Base-by-base conservation (phyloP, 768 basidiomycete genomes). In the Boletales sp. region DNA sequence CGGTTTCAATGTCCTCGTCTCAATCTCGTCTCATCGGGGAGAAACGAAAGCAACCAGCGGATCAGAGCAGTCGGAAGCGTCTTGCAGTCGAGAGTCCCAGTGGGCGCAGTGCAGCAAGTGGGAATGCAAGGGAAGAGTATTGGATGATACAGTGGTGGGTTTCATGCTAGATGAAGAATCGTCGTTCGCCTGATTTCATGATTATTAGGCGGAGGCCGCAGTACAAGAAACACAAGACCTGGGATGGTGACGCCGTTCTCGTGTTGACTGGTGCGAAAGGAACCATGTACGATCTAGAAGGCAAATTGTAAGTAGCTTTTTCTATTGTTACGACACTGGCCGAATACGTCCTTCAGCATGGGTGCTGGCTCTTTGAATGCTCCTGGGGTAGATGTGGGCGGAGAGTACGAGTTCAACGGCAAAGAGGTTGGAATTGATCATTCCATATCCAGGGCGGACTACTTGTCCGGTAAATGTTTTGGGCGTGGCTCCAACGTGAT, bases 151-250 rank as follows among this genome's bases (percentile, higher is more conserved):
- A 88, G 68, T 90, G 89, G 87, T 85, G 64, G 37, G 65, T 55
- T 55, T 17, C 17, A 30, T 8, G 21, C 24, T 31, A 6, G 4
- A 30, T 39, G 18, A 14, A 38, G 7, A 1, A 32, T 19, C 9
- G 15, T 8, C 38, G 24, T 41, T 18, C 43, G 17, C 29, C 40
- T 57, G 30, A 42, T 45, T 10, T 19, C 32, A 27, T 41, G 37
- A 19, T 36, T 19, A 37, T 27, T 32, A 87, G 86, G 87, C 71
- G 87, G 51, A 77, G 71, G 40, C 83, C 76, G 39, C 87, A 90
- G 65, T 72, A 74, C 35, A 88, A 81, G 71, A 94, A 94, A 68
- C 84, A 93, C 60, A 91, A 92, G 65, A 91, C 87, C 0, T 94
- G 92, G 92, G 90, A 94, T 45, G 90, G 87, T 34, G 89, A 86